These are phyloP conservation scores for Epichloe gansuensis DNA, from an alignment of 2,329 filamentous ascomycete genomes.

Conservation along the genomic window DNA sequence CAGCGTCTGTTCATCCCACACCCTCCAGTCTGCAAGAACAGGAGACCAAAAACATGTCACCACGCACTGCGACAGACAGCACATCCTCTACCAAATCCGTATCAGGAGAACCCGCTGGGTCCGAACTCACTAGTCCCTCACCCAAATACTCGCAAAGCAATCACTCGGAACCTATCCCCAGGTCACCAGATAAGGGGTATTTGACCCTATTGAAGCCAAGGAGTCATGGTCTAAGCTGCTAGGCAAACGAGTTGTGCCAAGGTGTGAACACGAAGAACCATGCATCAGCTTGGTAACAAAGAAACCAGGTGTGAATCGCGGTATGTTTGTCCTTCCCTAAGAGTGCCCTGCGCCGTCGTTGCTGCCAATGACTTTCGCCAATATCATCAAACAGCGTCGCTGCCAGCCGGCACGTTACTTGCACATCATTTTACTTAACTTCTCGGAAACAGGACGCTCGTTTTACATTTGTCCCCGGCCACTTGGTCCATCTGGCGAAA, in stretches of 20 bases:
- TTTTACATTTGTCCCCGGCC: conserved; percentile 59
- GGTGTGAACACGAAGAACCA: conserved; percentile 79
- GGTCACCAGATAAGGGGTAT: conserved; percentile 27
- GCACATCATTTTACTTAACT: background rate
- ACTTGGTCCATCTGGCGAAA: conserved; percentile 71
- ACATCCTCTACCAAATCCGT: background rate
- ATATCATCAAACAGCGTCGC: background rate
- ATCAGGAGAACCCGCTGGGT: background rate
- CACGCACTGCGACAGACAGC: background rate
- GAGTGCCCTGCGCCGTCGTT: too few species aligned
- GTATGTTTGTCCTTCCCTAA: conserved; percentile 27
- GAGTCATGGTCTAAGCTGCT: conserved; percentile 82
- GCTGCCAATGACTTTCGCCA: background rate
- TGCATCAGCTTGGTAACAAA: conserved; percentile 78
- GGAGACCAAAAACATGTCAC: background rate
- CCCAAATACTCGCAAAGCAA: background rate
- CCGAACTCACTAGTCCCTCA: background rate
- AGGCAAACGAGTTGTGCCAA: conserved; percentile 58
- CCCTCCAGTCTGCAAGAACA: background rate
- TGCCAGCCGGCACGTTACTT: too few species aligned
- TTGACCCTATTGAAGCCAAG: conserved; percentile 61
- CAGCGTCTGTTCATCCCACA: conserved; percentile 2
- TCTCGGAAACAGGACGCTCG: conserved; percentile 35
- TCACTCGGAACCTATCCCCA: background rate
- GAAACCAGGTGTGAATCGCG: conserved; percentile 77